Conservation (phyloP, 208 protist species). For the Trichomonas vaginalis region DNA sequence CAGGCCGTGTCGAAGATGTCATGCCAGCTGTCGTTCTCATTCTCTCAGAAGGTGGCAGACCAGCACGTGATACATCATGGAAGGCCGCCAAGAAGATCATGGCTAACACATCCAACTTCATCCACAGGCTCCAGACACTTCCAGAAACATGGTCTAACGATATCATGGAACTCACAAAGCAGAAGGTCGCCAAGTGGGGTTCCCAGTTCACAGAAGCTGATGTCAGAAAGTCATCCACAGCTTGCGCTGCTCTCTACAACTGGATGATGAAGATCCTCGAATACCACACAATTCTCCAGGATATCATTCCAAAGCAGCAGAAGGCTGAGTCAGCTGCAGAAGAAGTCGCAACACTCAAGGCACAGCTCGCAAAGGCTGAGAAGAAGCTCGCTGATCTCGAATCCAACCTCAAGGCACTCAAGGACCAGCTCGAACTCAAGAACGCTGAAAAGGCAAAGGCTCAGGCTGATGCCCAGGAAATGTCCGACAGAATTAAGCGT, state of each 20-base stretch:
- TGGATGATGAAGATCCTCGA: slow-evolving; percentile 20
- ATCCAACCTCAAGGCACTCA: slow-evolving; percentile 66
- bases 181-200: slow-evolving; percentile 49
- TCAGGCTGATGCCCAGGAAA: slow-evolving; percentile 25
- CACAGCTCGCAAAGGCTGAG: slow-evolving; percentile 20
- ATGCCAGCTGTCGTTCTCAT: slow-evolving; percentile 77
- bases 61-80: slow-evolving; percentile 50
- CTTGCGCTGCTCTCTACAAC: slow-evolving; percentile 43
- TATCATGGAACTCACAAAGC: slow-evolving; percentile 45
- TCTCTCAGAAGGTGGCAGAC: slow-evolving; percentile 55
- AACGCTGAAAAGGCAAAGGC: slow-evolving; percentile 58
- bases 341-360: no score
- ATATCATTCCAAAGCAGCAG: slow-evolving; percentile 10
- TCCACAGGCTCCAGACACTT: slow-evolving; percentile 60
- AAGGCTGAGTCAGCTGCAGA: slow-evolving; percentile 47
- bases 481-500: slow-evolving; percentile 38
- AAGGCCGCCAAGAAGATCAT: slow-evolving; percentile 85
- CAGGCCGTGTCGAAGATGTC: slow-evolving; percentile 74
- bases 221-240: neutral
- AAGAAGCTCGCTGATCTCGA: slow-evolving; percentile 62
- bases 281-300: neutral
- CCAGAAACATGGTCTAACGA: slow-evolving; percentile 58
- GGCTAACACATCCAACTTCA: slow-evolving; percentile 72
- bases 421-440: slow-evolving; percentile 72
- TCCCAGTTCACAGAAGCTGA: slow-evolving; percentile 56